Base-by-base conservation (phyloP, 2,329 filamentous ascomycete species). In the Dactylellina leptospora region DNA sequence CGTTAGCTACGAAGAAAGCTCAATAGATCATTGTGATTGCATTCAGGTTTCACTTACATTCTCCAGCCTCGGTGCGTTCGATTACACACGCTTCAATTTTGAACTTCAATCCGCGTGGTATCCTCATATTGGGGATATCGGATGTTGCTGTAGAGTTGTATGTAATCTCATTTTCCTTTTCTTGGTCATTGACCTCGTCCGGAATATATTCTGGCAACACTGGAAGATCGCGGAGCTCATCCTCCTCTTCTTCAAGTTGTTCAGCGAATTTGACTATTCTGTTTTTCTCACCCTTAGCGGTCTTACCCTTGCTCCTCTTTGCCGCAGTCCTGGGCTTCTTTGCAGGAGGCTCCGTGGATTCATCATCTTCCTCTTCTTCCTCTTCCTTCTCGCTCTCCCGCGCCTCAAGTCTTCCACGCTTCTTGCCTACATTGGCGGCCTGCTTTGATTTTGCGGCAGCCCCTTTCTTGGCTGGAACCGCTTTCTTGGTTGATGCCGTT, bases 121-220 rank as follows among this genome's bases (percentile, higher is more conserved):
- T 63, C 13, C 50, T 58, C n/a, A 71, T 25, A 13, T 51, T 62
- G 3, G 66, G 66, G 28, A 59, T 56, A 22, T 63, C 56, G 10
- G 18, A 18, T 4, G 66, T 53, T 6, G 42, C 28, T 2, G n/a
- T 28, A 9, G 51, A 40, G 13, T 71, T 71, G 20, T 71, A 71
- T 9, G 18, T 28, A 18, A 23, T 42, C 8, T 40, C 9, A 18
- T 22, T 25, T 4, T 20, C 16, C 8, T 9, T 23, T 20, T 38
- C 30, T 28, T 13, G 23, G 6, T 25, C 23, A 11, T 71, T 55
- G 11, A 62, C 47, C 33, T 45, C 22, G 11, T 51, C 58, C 3
- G 36, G 58, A 16, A 30, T 13, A 23, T 62, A 62, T 6, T 62
- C 58, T 3, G 58, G 58, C 13, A 62, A 47, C 1, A 45, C n/a